phyloP scores from a whole-genome alignment of 768 basidiomycete genomes.

The Rhizopogon sp. region DNA sequence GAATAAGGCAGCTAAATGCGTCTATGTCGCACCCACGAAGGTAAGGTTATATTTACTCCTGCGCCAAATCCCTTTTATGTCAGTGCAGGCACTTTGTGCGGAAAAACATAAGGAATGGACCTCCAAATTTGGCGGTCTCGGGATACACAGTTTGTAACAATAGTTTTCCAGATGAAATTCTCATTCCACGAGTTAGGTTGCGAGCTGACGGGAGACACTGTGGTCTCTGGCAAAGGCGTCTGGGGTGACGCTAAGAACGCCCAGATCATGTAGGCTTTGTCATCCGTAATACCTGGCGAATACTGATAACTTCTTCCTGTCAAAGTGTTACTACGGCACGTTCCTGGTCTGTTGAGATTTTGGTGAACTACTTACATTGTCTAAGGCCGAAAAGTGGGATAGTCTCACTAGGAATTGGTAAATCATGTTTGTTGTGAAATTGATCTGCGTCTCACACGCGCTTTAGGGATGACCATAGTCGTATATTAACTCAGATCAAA shows the following conservation, averaged over 20 bases:
- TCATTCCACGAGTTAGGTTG: constrained; percentile 45
- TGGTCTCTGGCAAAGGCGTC: constrained; percentile 53
- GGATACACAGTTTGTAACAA: constrained; percentile 60
- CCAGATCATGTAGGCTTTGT: constrained; percentile 63
- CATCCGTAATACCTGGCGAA: not conserved
- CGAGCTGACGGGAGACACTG: constrained; percentile 91
- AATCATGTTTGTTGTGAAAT: constrained; percentile 4
- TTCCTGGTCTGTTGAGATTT: not conserved
- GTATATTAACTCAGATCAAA: constrained; percentile 63
- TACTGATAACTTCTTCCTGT: not conserved
- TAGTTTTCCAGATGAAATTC: not conserved
- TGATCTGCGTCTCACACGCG: constrained; percentile 4
- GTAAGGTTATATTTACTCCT: constrained; percentile 28
- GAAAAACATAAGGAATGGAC: constrained; percentile 86
- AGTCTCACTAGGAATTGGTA: constrained; percentile 87
- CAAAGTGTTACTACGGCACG: constrained; percentile 73
- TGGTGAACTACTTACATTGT: not conserved
- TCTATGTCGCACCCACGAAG: constrained; percentile 95
- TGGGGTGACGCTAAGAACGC: constrained; percentile 75
- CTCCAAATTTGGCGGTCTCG: constrained; percentile 68
- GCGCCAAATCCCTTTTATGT: not conserved
- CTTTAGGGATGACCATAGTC: constrained; percentile 55
- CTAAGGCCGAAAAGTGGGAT: constrained; percentile 94
- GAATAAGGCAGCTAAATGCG: constrained; percentile 50
- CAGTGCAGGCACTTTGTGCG: constrained; percentile 71